These are phyloP conservation scores for Aspergillus homomorphus DNA, from an alignment of 495 filamentous ascomycete genomes.

Conservation along the genomic window DNA sequence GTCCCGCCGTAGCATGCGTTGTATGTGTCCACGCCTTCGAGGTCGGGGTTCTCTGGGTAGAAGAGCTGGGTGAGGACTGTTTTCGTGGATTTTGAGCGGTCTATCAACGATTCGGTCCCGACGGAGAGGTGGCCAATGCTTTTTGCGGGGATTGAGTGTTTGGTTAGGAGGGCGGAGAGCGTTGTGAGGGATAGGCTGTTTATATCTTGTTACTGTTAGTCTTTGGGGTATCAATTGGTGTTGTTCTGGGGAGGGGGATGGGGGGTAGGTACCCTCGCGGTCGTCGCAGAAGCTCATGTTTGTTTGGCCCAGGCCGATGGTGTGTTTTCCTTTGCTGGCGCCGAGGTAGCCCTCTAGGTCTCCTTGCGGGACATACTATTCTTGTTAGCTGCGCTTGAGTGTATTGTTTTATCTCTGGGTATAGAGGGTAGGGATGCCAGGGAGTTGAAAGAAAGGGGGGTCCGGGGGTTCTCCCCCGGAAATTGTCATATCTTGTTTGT, in stretches of 20 bases:
- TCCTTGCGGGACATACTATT: slow-evolving; percentile 74
- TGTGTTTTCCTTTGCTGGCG: slow-evolving; percentile 91
- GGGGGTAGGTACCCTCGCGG: slow-evolving; percentile 69
- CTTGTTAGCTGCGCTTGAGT: too few relatives aligned
- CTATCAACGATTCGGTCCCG: slow-evolving; percentile 94
- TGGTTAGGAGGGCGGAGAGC: slow-evolving; percentile 80
- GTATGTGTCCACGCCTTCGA: slow-evolving; percentile 93
- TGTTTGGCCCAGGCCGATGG: slow-evolving; percentile 97
- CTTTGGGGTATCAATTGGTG: background rate
- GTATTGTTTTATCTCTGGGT: too few relatives aligned
- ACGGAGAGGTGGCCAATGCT: slow-evolving; percentile 93
- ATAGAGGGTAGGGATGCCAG: too few relatives aligned
- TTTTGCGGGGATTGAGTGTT: slow-evolving; percentile 88
- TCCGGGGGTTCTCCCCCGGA: too few relatives aligned
- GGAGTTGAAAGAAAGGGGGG: too few relatives aligned
- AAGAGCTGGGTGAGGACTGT: slow-evolving; percentile 98
- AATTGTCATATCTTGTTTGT: too few relatives aligned
- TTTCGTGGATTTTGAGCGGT: slow-evolving; percentile 99
- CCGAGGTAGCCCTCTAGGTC: slow-evolving; percentile 98
- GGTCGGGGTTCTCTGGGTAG: slow-evolving; percentile 77
- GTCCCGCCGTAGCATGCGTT: slow-evolving; percentile 99
- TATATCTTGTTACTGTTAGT: slow-evolving; percentile 92
- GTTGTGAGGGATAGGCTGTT: slow-evolving; percentile 94
- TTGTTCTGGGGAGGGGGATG: background rate
- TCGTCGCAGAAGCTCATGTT: slow-evolving; percentile 99